Percentiles rank a stretch among this genome's conserved stretches.
Evolutionary conservation across 2,329 filamentous ascomycete species (phyloP).

Genomic region (Plectosphaerella sp.): DNA sequence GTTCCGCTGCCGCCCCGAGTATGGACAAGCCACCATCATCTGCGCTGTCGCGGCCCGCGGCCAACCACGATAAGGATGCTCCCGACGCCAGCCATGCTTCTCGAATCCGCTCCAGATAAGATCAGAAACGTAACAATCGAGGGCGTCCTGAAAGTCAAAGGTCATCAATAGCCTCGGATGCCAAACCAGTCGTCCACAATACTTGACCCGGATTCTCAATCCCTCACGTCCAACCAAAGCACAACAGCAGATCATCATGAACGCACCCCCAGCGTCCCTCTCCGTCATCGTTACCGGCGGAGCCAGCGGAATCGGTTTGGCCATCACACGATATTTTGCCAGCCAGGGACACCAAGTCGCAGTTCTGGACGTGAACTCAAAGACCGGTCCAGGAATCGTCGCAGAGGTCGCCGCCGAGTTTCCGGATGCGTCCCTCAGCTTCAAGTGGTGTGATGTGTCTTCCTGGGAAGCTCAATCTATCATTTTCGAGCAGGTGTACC

Average conservation of each 20-base stretch:
- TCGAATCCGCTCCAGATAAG: no score
- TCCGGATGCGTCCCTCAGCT: constrained; percentile 18
- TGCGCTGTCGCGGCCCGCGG: no score
- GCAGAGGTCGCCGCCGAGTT: constrained; percentile 18
- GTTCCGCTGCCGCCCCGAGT: no score
- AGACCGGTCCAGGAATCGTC: constrained; percentile 16
- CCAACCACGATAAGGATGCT: neutral
- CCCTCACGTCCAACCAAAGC: no score
- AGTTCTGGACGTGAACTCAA: constrained; percentile 26
- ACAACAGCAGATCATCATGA: no score
- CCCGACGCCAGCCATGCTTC: constrained; percentile 7
- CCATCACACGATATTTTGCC: constrained; percentile 28
- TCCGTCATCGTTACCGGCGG: constrained; percentile 28
- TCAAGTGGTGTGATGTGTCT: constrained; percentile 29
- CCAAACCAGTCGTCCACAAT: no score
- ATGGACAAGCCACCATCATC: no score
- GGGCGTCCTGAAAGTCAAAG: no score
- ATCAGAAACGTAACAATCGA: no score
- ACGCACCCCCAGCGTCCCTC: no score
- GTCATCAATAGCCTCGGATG: no score
- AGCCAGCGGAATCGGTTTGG: constrained; percentile 28
- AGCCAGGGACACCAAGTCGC: constrained; percentile 23
- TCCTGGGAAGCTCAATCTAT: constrained; percentile 28
- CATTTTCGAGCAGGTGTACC: constrained; percentile 11
- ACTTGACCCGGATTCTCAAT: no score